Conservation (phyloP, 352 stramenopile genomes). For the Elongisporangium undulatum region DNA sequence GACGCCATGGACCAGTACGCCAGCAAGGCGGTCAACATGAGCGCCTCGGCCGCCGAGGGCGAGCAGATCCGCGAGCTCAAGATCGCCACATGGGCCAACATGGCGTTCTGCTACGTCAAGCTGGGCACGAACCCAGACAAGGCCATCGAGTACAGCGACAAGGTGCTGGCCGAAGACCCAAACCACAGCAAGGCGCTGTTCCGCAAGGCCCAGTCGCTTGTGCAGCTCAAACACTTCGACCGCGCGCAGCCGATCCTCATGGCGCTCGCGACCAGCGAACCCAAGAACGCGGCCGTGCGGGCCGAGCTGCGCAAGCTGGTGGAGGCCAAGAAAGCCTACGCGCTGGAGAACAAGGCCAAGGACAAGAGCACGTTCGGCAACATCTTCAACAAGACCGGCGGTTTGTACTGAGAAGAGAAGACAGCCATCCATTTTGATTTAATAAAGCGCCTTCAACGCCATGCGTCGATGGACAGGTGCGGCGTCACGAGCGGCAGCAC, state of each 20-base stretch:
- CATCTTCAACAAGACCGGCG: constrained; percentile 62
- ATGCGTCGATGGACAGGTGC: constrained; percentile 19
- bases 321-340: constrained; percentile 46
- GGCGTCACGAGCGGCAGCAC: constrained; percentile 46
- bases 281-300: constrained; percentile 65
- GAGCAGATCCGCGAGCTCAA: constrained; percentile 61
- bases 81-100: constrained; percentile 73
- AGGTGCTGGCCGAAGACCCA: constrained; percentile 61
- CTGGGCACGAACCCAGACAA: constrained; percentile 39
- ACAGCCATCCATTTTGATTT: not conserved
- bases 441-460: not conserved
- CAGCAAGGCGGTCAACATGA: constrained; percentile 34
- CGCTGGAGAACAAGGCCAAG: constrained; percentile 47
- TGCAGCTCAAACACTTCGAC: constrained; percentile 52
- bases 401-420: not conserved
- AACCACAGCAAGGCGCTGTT: constrained; percentile 76
- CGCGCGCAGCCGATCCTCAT: constrained; percentile 48
- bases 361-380: constrained; percentile 62
- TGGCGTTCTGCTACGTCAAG: constrained; percentile 80
- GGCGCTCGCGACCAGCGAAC: constrained; percentile 49
- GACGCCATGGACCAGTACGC: constrained; percentile 81
- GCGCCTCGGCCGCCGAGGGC: constrained; percentile 43
- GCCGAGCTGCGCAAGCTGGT: constrained; percentile 53
- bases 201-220: constrained; percentile 74
- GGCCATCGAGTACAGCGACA: constrained; percentile 65